Evolutionary conservation across 2,329 filamentous ascomycete genomes (phyloP).

Genomic region (Paracoccidioides lutzii): DNA sequence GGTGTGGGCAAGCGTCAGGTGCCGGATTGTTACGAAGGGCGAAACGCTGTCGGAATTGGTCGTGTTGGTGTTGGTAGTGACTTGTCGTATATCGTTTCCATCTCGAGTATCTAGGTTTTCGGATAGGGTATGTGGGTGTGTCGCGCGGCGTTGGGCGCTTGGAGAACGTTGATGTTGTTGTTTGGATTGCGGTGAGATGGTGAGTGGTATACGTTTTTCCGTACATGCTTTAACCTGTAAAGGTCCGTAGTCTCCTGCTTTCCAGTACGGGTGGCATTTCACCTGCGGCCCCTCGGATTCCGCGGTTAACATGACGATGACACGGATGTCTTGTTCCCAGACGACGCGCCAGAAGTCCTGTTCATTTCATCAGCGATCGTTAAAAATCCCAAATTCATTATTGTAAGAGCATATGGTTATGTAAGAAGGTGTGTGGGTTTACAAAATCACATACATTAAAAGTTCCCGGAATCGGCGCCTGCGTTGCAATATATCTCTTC

Average conservation of each 20-base stretch:
- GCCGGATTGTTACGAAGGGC: slow-evolving; percentile 70
- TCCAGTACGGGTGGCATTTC: slow-evolving; percentile 94
- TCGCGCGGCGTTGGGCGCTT: slow-evolving; percentile 24
- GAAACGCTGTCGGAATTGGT: slow-evolving; percentile 38
- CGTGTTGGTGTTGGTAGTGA: not conserved
- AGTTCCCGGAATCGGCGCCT: slow-evolving; percentile 83
- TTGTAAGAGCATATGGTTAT: no score
- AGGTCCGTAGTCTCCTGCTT: slow-evolving; percentile 60
- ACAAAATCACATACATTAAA: slow-evolving; percentile 54
- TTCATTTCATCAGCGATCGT: no score
- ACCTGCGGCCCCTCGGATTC: slow-evolving; percentile 86
- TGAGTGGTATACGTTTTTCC: slow-evolving; percentile 68
- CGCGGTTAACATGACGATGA: slow-evolving; percentile 93
- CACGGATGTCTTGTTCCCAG: slow-evolving; percentile 91
- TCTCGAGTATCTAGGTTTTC: slow-evolving; percentile 19
- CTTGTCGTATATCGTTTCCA: no score
- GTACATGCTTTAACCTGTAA: slow-evolving; percentile 64
- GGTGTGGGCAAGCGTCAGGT: slow-evolving; percentile 69
- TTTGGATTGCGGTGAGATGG: slow-evolving; percentile 44
- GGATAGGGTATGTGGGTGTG: slow-evolving; percentile 19
- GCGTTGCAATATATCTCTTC: slow-evolving; percentile 89
- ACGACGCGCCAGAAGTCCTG: slow-evolving; percentile 96
- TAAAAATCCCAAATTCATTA: no score
- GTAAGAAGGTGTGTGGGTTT: no score
- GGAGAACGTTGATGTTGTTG: slow-evolving; percentile 17